These are phyloP conservation scores for Xylaria curta DNA, from an alignment of 495 filamentous ascomycete species.

Conservation along the genomic window DNA sequence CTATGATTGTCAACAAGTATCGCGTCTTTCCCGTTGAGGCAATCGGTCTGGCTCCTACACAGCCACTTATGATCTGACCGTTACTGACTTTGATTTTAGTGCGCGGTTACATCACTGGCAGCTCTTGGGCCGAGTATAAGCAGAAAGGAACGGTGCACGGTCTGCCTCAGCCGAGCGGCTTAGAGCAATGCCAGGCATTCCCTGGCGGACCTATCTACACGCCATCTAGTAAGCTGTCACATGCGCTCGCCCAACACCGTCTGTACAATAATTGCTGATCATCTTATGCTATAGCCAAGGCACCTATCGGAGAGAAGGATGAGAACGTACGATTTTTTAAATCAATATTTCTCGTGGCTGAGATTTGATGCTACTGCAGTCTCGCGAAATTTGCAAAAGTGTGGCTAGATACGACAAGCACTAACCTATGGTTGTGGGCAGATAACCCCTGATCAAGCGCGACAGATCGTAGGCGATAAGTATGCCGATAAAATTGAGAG, in stretches of 20 bases:
- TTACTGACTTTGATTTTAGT: conserved; percentile 49
- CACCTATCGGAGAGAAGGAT: conserved; percentile 81
- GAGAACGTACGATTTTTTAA: conserved; percentile 63
- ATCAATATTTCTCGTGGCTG: neutral
- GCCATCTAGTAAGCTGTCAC: conserved; percentile 24
- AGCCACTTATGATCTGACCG: neutral
- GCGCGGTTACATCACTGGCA: conserved; percentile 92
- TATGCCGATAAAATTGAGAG: conserved; percentile 78
- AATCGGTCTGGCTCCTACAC: conserved; percentile 33
- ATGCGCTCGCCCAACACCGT: neutral
- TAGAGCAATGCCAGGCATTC: conserved; percentile 76
- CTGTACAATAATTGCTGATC: neutral
- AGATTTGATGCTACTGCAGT: neutral
- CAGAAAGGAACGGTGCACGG: conserved; percentile 81
- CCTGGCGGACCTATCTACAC: conserved; percentile 80
- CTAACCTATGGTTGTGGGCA: conserved; percentile 3
- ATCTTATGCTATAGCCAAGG: conserved; percentile 77
- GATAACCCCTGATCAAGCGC: conserved; percentile 73
- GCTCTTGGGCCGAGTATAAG: conserved; percentile 81
- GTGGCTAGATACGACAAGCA: too few relatives aligned
- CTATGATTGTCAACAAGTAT: conserved; percentile 82
- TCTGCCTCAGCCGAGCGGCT: conserved; percentile 67
- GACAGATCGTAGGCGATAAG: conserved; percentile 70
- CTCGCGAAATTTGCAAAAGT: neutral
- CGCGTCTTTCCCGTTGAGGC: conserved; percentile 88